These are phyloP conservation scores for Phytophthora idaei DNA, from an alignment of 352 stramenopile genomes.

Conservation along the genomic window DNA sequence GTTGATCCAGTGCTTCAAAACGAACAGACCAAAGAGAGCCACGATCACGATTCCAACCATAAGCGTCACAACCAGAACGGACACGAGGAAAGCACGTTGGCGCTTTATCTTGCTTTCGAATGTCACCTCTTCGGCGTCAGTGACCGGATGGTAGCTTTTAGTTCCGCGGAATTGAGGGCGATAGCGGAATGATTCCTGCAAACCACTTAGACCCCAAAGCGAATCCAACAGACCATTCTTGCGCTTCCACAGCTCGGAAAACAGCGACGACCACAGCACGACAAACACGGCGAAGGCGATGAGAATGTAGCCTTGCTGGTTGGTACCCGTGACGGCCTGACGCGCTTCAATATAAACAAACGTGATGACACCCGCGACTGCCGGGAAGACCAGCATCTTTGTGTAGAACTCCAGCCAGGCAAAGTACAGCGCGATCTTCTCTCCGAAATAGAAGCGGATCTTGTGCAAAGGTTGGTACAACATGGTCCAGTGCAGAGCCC, in stretches of 20 bases:
- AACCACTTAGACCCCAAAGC: conserved; percentile 83
- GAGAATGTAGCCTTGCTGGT: conserved; percentile 61
- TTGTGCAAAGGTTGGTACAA: conserved; percentile 83
- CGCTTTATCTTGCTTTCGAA: conserved; percentile 61
- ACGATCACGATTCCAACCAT: conserved; percentile 76
- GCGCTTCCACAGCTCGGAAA: conserved; percentile 88
- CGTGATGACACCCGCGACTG: conserved; percentile 75
- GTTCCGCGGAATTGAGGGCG: conserved; percentile 86
- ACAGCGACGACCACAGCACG: conserved; percentile 84
- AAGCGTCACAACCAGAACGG: conserved; percentile 58
- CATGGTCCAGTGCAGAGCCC: conserved; percentile 81
- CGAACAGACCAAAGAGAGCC: conserved; percentile 63
- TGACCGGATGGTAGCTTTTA: conserved; percentile 66
- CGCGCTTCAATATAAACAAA: conserved; percentile 54
- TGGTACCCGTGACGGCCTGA: conserved; percentile 30
- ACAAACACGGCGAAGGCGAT: conserved; percentile 81
- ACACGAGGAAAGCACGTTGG: conserved; percentile 61
- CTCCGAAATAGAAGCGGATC: conserved; percentile 89
- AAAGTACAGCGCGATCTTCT: conserved; percentile 91
- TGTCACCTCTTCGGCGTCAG: conserved; percentile 57
- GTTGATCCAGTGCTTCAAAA: conserved; percentile 73
- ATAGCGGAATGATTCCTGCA: conserved; percentile 67
- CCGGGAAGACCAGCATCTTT: conserved; percentile 85
- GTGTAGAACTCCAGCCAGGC: conserved; percentile 92
- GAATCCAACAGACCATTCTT: conserved; percentile 81